Evolutionary conservation across 345 rosid species (phyloP).

Genomic region (Lepidium didymum): DNA sequence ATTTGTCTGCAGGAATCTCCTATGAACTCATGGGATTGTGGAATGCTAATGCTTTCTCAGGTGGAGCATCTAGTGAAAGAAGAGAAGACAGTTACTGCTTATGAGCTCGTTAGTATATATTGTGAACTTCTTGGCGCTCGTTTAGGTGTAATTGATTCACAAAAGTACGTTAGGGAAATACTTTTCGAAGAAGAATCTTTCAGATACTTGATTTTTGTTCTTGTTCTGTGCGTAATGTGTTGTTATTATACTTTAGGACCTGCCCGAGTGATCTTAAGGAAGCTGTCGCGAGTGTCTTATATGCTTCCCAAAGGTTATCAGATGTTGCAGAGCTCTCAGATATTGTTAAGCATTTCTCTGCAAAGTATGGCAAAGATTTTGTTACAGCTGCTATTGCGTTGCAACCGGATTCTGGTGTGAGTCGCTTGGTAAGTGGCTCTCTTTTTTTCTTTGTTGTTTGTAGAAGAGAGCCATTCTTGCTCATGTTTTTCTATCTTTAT

Average conservation of each 20-base stretch:
- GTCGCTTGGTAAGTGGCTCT: constrained; percentile 60
- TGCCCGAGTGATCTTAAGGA: constrained; percentile 85
- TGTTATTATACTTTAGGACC: constrained; percentile 31
- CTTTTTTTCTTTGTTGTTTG: not conserved
- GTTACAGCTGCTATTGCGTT: constrained; percentile 62
- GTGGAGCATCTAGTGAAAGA: constrained; percentile 92
- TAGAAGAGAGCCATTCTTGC: not conserved
- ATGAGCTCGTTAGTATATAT: constrained; percentile 69
- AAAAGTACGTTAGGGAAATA: constrained; percentile 42
- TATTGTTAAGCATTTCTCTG: constrained; percentile 55
- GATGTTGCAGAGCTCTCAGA: constrained; percentile 74
- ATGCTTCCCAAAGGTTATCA: constrained; percentile 76
- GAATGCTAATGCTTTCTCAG: constrained; percentile 27
- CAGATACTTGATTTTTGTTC: not conserved
- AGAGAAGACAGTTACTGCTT: constrained; percentile 85
- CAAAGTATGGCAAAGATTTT: constrained; percentile 92
- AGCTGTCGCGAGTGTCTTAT: constrained; percentile 55
- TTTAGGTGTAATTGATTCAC: constrained; percentile 75
- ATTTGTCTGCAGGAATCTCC: not conserved
- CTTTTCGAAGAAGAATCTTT: not conserved
- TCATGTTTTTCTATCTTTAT: not conserved
- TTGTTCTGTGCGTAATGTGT: not conserved
- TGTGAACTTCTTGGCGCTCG: constrained; percentile 73
- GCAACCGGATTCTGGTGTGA: constrained; percentile 80
- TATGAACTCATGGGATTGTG: not conserved